A percentile compares a stretch with the other conserved stretches of the same genome.
Evolutionary conservation across 768 basidiomycete species (phyloP).

Genomic region (Boletus vermiculosoides): DNA sequence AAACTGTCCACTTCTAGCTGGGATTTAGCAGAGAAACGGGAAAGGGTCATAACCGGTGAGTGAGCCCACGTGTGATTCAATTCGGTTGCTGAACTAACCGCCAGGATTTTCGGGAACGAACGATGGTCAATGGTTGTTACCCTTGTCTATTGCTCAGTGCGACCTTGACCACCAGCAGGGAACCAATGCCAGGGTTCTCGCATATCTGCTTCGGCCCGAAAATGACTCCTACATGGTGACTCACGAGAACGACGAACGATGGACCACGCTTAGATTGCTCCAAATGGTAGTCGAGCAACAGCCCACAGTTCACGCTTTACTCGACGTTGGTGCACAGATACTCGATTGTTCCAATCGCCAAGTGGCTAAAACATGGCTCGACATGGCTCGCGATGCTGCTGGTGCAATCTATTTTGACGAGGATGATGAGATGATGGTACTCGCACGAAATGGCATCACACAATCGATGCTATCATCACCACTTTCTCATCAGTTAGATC

Average conservation of each 20-base stretch:
- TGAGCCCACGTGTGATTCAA: neutral
- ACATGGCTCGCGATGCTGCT: neutral
- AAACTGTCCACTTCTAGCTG: constrained; percentile 33
- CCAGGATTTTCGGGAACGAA: constrained; percentile 41
- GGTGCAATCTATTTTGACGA: constrained; percentile 30
- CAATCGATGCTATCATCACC: constrained; percentile 29
- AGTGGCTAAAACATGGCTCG: constrained; percentile 43
- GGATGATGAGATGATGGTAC: constrained; percentile 29
- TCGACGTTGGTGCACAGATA: constrained; percentile 58
- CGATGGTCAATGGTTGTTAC: constrained; percentile 37
- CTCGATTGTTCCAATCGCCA: constrained; percentile 45
- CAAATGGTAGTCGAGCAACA: constrained; percentile 29
- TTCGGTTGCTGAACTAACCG: neutral
- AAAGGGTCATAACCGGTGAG: constrained; percentile 7
- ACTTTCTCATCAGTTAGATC: constrained; percentile 25
- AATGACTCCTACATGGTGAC: constrained; percentile 12
- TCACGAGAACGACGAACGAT: neutral
- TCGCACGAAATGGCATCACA: constrained; percentile 18
- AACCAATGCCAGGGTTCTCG: constrained; percentile 42
- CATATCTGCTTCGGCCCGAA: constrained; percentile 27
- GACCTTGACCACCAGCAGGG: constrained; percentile 26
- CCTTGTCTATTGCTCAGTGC: constrained; percentile 30
- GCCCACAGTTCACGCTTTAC: constrained; percentile 41
- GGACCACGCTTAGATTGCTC: constrained; percentile 17
- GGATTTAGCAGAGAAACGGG: constrained; percentile 34